Percentiles rank a stretch among this genome's conserved stretches.
Conservation (phyloP, 768 basidiomycete genomes). For the Phlebiopsis gigantea region DNA sequence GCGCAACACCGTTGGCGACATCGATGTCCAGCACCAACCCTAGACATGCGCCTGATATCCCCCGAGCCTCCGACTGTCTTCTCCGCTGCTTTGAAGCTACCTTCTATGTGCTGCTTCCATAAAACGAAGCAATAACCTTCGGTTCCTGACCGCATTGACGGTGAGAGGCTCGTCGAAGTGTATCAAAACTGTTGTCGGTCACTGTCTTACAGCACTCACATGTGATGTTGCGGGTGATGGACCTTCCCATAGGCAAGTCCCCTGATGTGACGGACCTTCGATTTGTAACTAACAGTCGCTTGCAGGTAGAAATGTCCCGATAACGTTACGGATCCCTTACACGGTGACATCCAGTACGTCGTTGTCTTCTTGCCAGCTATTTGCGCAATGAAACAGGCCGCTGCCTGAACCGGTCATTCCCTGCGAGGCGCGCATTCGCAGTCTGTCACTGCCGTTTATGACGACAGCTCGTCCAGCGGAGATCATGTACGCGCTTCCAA, state of each 20-base stretch:
- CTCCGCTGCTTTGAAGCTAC: background rate
- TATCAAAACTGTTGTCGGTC: background rate
- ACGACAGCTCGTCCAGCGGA: background rate
- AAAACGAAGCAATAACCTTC: background rate
- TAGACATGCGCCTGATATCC: background rate
- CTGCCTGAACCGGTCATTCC: background rate
- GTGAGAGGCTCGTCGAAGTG: background rate
- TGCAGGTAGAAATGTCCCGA: background rate
- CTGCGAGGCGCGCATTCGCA: background rate
- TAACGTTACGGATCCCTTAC: background rate
- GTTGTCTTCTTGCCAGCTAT: background rate
- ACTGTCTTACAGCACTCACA: background rate
- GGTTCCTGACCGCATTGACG: background rate
- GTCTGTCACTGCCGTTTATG: background rate
- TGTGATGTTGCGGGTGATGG: constrained; percentile 2
- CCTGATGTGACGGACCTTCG: background rate
- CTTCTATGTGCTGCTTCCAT: background rate
- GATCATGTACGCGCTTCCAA: background rate
- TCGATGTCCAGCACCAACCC: background rate
- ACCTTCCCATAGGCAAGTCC: background rate
- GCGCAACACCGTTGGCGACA: background rate
- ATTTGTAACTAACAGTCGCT: background rate
- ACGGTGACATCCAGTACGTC: constrained; percentile 1
- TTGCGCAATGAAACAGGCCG: background rate
- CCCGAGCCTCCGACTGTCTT: background rate